These are phyloP conservation scores for Toxicodendron radicans DNA, from an alignment of 345 rosid species.

Conservation along the genomic window DNA sequence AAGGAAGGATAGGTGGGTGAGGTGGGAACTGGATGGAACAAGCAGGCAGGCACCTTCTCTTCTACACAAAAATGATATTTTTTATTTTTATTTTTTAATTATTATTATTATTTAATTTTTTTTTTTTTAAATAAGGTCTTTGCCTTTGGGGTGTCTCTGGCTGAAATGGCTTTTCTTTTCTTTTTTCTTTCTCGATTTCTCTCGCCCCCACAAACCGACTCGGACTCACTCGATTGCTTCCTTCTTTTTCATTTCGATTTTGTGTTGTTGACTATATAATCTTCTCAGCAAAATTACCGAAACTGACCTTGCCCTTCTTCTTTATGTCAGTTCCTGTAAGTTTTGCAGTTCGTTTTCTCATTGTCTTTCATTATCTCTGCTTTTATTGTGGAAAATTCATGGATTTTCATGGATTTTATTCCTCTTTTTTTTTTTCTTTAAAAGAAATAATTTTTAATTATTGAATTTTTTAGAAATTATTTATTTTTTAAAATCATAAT, in stretches of 20 bases:
- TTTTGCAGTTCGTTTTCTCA: not conserved
- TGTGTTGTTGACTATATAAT: not conserved
- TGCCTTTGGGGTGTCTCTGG: conserved; percentile 27
- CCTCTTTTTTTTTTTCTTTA: no score
- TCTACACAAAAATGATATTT: conserved; percentile 29
- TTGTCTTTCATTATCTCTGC: not conserved
- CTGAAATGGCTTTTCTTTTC: conserved; percentile 24
- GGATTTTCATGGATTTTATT: no score
- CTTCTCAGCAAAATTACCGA: not conserved
- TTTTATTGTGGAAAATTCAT: not conserved
- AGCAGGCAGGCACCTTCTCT: conserved; percentile 31
- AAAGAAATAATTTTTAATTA: no score
- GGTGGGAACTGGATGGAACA: conserved; percentile 31
- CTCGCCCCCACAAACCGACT: conserved; percentile 45
- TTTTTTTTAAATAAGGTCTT: not conserved
- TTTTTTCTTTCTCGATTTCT: conserved; percentile 34
- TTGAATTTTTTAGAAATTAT: no score
- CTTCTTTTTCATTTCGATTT: not conserved
- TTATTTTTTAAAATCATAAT: no score
- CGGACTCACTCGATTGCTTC: conserved; percentile 23
- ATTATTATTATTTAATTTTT: no score
- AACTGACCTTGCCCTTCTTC: not conserved
- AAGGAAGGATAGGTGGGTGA: conserved; percentile 14
- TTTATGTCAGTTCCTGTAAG: not conserved
- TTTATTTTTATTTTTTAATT: not conserved